Base-by-base conservation (phyloP, 2,329 filamentous ascomycete genomes). In the Fonsecaea pedrosoi region DNA sequence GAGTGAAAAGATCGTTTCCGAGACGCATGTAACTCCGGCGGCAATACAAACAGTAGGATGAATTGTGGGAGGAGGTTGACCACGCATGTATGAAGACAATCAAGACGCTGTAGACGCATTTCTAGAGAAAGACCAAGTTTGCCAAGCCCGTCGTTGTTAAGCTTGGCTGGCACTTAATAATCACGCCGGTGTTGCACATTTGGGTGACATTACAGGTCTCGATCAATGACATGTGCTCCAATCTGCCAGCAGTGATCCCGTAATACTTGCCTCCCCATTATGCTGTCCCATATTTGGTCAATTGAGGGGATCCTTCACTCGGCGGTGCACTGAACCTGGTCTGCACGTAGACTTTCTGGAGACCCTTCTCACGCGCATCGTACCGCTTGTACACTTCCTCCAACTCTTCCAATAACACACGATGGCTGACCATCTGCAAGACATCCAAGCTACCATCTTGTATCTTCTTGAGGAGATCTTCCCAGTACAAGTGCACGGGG, bases 401-500 rank as follows among this genome's bases (percentile, higher is more conserved):
- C 66, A 90, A 83, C 72, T 94, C 90, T 68, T 94, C 90, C 3
- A 96, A 83, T 35, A 85, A 83, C 60, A 92, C 86, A 12, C 92
- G 88, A 77, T 96, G 92, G 7, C 89, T 90, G 1, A 96, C 82
- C 91, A 96, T 96, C 76, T 91, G 88, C 40, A 90, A 78, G 0
- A 92, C 91, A 67, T 96, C 88, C 50, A 96, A 86, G 70, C 89
- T 84, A 37, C 88, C 87, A 25, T 82, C 83, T 73, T 89, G 84
- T 68, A 96, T 90, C 75, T 83, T 82, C 68, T 85, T 80, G 54
- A 95, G 82, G n/a, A 96, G 82, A 3, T 91, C 85, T 30, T 92
- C 83, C 92, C 92, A 96, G 80, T 96, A 95, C 74, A 89, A 86
- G 73, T 94, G 91, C 0, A 96, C 91, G 0, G 92, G 92, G 1